Percentiles rank a stretch among this genome's conserved stretches.
Evolutionary conservation across 768 basidiomycete genomes (phyloP).

Genomic region (Daedaleopsis nitida): DNA sequence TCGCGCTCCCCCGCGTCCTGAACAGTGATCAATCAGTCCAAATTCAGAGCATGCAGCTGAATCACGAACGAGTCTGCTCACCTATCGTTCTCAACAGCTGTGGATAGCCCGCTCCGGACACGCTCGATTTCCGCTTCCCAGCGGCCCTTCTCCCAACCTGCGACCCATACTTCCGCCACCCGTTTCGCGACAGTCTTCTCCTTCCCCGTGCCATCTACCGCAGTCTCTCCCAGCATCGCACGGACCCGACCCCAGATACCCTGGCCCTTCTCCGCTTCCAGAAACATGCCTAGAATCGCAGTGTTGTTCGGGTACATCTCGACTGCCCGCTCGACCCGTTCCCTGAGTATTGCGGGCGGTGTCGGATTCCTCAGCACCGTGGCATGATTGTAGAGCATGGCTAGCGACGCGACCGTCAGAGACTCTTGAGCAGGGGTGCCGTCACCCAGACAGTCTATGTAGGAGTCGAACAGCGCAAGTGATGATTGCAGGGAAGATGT

Average conservation of each 20-base stretch:
- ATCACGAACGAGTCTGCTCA: slow-evolving; percentile 33
- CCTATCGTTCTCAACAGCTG: slow-evolving; percentile 70
- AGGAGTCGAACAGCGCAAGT: slow-evolving; percentile 40
- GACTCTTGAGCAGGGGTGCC: slow-evolving; percentile 48
- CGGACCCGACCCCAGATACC: slow-evolving; percentile 78
- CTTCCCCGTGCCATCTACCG: slow-evolving; percentile 35
- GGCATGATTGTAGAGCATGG: slow-evolving; percentile 64
- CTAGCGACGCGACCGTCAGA: slow-evolving; percentile 53
- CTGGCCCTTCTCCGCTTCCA: slow-evolving; percentile 75
- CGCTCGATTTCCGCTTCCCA: slow-evolving; percentile 76
- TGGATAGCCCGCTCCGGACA: slow-evolving; percentile 60
- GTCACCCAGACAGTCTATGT: slow-evolving; percentile 26
- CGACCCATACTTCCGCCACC: slow-evolving; percentile 74
- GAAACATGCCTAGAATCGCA: slow-evolving; percentile 67
- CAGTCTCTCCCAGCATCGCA: slow-evolving; percentile 50
- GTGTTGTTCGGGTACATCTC: slow-evolving; percentile 69
- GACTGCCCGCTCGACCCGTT: slow-evolving; percentile 56
- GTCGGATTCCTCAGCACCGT: slow-evolving; percentile 55
- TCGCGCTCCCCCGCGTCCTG: slow-evolving; percentile 67
- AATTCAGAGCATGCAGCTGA: not conserved
- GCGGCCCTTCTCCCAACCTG: slow-evolving; percentile 73
- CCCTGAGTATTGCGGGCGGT: slow-evolving; percentile 59
- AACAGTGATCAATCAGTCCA: not conserved
- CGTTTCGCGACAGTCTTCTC: slow-evolving; percentile 62
- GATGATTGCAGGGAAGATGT: slow-evolving; percentile 45